These are phyloP conservation scores for Petunia hybrid DNA, from an alignment of 305 asterid genomes.

Conservation along the genomic window DNA sequence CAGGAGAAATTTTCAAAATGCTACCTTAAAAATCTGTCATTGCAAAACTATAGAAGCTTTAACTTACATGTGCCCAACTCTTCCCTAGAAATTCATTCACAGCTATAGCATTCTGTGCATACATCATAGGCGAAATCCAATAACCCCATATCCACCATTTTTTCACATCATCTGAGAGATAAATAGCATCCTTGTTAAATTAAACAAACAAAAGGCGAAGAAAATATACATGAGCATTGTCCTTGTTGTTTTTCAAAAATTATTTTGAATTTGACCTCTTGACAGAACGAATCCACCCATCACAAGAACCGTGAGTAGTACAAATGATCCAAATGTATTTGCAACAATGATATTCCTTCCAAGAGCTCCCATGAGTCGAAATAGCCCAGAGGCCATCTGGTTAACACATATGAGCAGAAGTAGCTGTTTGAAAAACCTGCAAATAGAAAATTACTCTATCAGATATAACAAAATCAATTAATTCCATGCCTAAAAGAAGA, in stretches of 20 bases:
- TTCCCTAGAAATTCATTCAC: slow-evolving; percentile 87
- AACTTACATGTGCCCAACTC: slow-evolving; percentile 90
- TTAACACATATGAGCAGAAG: slow-evolving; percentile 63
- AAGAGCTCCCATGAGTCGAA: slow-evolving; percentile 78
- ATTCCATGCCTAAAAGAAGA: slow-evolving; percentile 17
- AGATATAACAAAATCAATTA: neutral
- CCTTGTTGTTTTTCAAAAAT: neutral
- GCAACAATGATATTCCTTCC: slow-evolving; percentile 91
- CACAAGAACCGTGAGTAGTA: slow-evolving; percentile 68
- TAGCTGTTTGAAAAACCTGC: slow-evolving; percentile 78
- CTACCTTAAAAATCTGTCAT: neutral
- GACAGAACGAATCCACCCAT: slow-evolving; percentile 94
- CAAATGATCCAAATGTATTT: slow-evolving; percentile 87
- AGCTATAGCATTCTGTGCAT: slow-evolving; percentile 70
- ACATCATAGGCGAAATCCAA: slow-evolving; percentile 79
- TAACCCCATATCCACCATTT: slow-evolving; percentile 90
- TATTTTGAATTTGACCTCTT: slow-evolving; percentile 55
- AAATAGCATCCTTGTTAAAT: slow-evolving; percentile 15
- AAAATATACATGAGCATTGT: neutral
- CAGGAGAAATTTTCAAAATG: neutral
- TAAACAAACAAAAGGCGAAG: neutral
- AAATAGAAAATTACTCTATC: slow-evolving; percentile 22
- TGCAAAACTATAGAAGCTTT: neutral
- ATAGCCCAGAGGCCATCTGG: slow-evolving; percentile 86
- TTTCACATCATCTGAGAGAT: slow-evolving; percentile 58